These are phyloP conservation scores for Trametes sp. DNA, from an alignment of 1,284 basidiomycete genomes.

Conservation along the genomic window DNA sequence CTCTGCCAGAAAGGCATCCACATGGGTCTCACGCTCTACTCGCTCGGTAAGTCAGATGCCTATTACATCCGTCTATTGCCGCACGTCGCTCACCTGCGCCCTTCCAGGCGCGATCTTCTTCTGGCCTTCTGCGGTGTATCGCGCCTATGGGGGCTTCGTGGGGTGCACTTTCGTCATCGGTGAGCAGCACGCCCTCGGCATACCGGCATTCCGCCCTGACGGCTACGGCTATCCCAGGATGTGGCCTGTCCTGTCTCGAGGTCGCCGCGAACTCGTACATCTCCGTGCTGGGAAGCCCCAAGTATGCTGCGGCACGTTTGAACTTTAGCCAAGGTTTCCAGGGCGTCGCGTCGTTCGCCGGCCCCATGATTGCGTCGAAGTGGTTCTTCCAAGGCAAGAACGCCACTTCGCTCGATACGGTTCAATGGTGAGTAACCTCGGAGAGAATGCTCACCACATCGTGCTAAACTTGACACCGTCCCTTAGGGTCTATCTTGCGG, in stretches of 20 bases:
- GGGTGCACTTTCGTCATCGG: slow-evolving; percentile 75
- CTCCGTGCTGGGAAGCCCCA: slow-evolving; percentile 68
- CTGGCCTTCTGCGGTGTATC: slow-evolving; percentile 80
- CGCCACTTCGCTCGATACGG: slow-evolving; percentile 66
- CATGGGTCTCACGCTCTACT: slow-evolving; percentile 76
- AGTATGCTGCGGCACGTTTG: slow-evolving; percentile 79
- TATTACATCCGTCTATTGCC: slow-evolving; percentile 15
- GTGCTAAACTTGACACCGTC: slow-evolving; percentile 8
- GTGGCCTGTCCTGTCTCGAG: slow-evolving; percentile 74
- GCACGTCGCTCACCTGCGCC: slow-evolving; percentile 11
- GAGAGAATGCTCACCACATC: neutral
- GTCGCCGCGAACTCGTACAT: slow-evolving; percentile 87
- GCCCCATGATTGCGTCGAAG: slow-evolving; percentile 79
- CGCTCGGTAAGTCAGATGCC: slow-evolving; percentile 52
- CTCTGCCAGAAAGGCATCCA: slow-evolving; percentile 63
- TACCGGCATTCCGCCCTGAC: slow-evolving; percentile 1
- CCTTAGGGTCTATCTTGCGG: slow-evolving; percentile 78
- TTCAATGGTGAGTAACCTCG: slow-evolving; percentile 67
- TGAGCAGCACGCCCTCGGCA: slow-evolving; percentile 34
- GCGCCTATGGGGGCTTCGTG: slow-evolving; percentile 77
- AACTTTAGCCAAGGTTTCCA: slow-evolving; percentile 88
- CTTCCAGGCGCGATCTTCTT: slow-evolving; percentile 72
- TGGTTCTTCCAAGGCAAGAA: slow-evolving; percentile 79
- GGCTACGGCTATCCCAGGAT: slow-evolving; percentile 53
- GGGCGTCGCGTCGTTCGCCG: slow-evolving; percentile 80